Percentiles rank a stretch among this genome's conserved stretches.
phyloP scores from a whole-genome alignment of 495 filamentous ascomycete genomes.

The Lophium mytilinum region DNA sequence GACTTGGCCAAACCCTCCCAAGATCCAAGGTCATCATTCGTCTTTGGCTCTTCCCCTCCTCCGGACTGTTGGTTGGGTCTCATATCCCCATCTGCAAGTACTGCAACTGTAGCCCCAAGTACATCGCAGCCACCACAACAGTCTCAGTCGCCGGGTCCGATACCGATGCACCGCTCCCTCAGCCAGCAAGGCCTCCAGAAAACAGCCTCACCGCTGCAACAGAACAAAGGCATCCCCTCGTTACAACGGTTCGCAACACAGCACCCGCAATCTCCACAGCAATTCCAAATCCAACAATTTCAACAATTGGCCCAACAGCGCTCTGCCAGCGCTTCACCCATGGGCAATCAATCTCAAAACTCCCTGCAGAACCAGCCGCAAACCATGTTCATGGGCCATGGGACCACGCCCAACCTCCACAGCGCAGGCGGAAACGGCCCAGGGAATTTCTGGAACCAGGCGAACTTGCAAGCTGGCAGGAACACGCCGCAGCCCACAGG shows the following conservation, averaged over 20 bases:
- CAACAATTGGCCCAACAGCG: constrained; percentile 17
- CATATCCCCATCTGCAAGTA: not conserved
- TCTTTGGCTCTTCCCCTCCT: constrained; percentile 22
- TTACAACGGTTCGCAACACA: constrained; percentile 2
- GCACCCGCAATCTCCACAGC: constrained; percentile 1
- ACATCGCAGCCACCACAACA: constrained; percentile 1
- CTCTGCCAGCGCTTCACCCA: not conserved
- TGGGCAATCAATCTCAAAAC: constrained; percentile 1
- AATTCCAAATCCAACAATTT: constrained; percentile 17
- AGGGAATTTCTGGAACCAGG: too few relatives aligned
- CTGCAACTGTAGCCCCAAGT: not conserved
- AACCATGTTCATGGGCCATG: not conserved
- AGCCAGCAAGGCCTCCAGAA: constrained; percentile 11
- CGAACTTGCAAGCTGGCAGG: not conserved
- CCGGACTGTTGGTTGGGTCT: constrained; percentile 30
- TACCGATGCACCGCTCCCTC: constrained; percentile 5
- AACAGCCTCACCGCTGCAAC: constrained; percentile 1
- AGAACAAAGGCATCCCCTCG: constrained; percentile 7
- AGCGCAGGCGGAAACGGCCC: too few relatives aligned
- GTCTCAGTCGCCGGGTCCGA: not conserved
- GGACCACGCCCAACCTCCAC: too few relatives aligned
- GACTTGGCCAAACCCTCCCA: constrained; percentile 2
- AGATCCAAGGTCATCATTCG: constrained; percentile 24
- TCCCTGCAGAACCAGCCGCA: not conserved
- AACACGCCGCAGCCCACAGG: not conserved